Conservation (phyloP, 257 asterid species). For the Petunia axillaris region DNA sequence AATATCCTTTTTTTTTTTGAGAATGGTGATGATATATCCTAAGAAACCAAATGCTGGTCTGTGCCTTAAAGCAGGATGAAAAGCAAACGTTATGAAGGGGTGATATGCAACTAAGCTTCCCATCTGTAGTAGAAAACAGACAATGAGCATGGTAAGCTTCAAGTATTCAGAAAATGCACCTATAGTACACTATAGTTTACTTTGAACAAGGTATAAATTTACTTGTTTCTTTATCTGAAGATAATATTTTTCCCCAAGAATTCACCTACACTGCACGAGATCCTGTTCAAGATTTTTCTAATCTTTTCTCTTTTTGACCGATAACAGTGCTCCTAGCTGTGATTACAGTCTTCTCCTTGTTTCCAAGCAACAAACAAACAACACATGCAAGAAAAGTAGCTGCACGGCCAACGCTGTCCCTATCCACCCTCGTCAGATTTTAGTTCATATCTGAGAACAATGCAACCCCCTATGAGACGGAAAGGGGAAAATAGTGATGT, state of each 20-base stretch:
- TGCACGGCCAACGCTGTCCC: neutral
- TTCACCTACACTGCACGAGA: conserved; percentile 15
- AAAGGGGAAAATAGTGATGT: neutral
- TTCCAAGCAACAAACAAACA: neutral
- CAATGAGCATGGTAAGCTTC: neutral
- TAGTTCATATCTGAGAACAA: neutral
- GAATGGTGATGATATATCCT: neutral
- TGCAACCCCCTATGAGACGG: neutral
- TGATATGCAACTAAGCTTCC: neutral
- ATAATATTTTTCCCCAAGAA: neutral
- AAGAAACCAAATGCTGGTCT: neutral
- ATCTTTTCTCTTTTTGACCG: neutral
- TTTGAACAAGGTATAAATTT: neutral
- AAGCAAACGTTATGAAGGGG: too few species aligned
- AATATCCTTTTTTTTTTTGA: neutral
- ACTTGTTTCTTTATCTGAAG: neutral
- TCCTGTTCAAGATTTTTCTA: neutral
- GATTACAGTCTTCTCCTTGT: neutral
- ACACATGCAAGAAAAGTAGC: conserved; percentile 17
- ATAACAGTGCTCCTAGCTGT: neutral
- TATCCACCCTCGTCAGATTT: neutral
- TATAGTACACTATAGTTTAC: neutral
- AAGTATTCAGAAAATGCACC: conserved; percentile 3
- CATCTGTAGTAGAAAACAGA: neutral
- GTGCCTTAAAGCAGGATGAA: neutral